Base-by-base conservation (phyloP, 164 flowering plant genomes). In the Vitis cinerea region DNA sequence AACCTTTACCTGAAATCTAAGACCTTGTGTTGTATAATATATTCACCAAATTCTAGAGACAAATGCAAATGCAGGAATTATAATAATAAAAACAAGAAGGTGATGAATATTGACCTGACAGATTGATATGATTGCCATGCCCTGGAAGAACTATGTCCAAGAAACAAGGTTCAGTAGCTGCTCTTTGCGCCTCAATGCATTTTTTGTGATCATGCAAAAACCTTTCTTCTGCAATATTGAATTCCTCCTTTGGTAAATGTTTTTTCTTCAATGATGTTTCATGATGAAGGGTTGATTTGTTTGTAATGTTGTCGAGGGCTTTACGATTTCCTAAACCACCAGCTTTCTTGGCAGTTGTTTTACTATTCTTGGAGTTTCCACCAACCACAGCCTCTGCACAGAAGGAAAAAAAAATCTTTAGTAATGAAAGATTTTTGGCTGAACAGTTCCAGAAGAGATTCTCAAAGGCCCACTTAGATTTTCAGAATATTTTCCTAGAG, bases 221-320 rank as follows among this genome's bases (percentile, higher is more conserved):
- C 73, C 12, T 58, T 61, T 84, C 87, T 50, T 77, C 85, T 10
- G 72, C 78, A 55, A 74, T 49, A 60, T 80, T 77, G 44, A 77
- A 63, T 11, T 73, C 80, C 59, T 78, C 82, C 67, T 75, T 77
- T 9, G 55, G 50, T 9, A 55, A 12, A 64, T 63, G 72, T 66
- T 77, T 72, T 66, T 75, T 80, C 63, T 44, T 80, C 9, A 72
- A 61, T 37, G 79, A 70, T 16, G 52, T 71, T 51, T 68, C 79
- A 10, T 61, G 72, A 65, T 55, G 74, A 61, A 72, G 4, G 3
- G 66, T 17, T 23, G 83, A 73, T 65, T 79, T 80, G 80, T 84
- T 84, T 7, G 87, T 82, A 50, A 84, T 84, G 74, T 84, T 85
- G 55, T 77, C 74, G 64, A 84, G 85, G 64, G 87, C 87, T 70